Percentiles rank a stretch among this genome's conserved stretches.
Conservation (phyloP, 2,329 filamentous ascomycete genomes). For the Pseudogymnoascus sp. region DNA sequence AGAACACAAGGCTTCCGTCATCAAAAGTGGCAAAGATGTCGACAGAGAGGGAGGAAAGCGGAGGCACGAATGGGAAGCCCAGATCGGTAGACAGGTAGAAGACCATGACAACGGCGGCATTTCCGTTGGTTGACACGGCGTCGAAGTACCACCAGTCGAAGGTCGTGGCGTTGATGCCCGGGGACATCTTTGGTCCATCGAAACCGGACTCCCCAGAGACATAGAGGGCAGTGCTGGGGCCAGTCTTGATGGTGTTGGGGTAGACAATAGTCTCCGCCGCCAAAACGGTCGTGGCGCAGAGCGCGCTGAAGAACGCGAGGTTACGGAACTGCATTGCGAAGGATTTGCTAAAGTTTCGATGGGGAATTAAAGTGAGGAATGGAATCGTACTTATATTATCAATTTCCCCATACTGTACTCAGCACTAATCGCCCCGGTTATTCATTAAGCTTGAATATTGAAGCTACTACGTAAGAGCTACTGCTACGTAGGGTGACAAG, state of each 20-base stretch:
- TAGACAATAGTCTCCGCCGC: not conserved
- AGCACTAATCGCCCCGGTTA: not conserved
- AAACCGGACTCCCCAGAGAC: conserved; percentile 2
- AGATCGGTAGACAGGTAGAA: conserved; percentile 26
- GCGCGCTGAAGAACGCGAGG: not conserved
- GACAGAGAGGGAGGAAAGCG: conserved; percentile 9
- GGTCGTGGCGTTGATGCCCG: conserved; percentile 14
- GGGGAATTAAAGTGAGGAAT: not conserved
- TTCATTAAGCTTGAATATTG: not conserved
- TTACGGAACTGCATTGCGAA: not conserved
- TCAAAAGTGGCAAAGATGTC: conserved; percentile 12
- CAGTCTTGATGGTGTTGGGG: not conserved
- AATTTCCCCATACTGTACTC: not conserved
- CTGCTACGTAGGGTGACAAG: not conserved
- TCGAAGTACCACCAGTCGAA: conserved; percentile 37
- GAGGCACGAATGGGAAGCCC: conserved; percentile 30
- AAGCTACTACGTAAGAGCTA: not conserved
- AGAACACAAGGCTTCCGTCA: conserved; percentile 12
- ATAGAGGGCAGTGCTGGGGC: not conserved
- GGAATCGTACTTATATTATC: not conserved
- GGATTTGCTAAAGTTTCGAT: not conserved
- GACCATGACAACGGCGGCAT: conserved; percentile 25
- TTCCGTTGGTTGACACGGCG: conserved; percentile 24
- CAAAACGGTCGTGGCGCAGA: not conserved
- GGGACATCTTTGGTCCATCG: conserved; percentile 19